A percentile compares a stretch with the other conserved stretches of the same genome.
phyloP scores from a whole-genome alignment of 169 alveolate genomes.

The Cryptosporidium tyzzeri region DNA sequence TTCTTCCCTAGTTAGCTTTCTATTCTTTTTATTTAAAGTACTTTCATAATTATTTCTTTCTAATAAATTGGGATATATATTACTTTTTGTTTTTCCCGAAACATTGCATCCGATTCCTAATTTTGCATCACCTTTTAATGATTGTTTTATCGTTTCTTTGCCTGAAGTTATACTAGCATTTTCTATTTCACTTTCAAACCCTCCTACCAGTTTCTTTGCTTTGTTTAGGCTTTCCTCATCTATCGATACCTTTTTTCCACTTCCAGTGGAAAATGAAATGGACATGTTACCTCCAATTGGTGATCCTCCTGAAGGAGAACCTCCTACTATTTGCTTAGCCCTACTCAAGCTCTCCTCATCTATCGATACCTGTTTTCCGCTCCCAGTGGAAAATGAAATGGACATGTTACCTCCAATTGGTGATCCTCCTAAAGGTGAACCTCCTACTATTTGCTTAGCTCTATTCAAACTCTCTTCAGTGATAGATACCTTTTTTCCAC shows the following conservation, averaged over 20 bases:
- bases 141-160: neutral
- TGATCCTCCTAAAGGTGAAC: too few species aligned
- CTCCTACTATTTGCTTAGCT: neutral
- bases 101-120: neutral
- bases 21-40: neutral
- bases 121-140: neutral
- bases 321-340: neutral
- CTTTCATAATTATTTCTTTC: neutral
- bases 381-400: too few species aligned
- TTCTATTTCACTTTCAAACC: neutral
- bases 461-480: too few species aligned
- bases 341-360: neutral
- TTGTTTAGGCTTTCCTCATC: slow-evolving; percentile 8
- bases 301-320: neutral
- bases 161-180: neutral
- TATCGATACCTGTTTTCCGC: neutral
- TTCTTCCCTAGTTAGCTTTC: slow-evolving; percentile 43
- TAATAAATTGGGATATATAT: neutral
- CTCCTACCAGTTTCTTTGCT: neutral
- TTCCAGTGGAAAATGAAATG: slow-evolving; percentile 11
- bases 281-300: neutral
- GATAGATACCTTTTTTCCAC: too few species aligned
- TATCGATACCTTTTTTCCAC: slow-evolving; percentile 3
- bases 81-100: neutral
- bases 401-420: too few species aligned